Base-by-base conservation (phyloP, 2,329 filamentous ascomycete genomes). In the Sordariomycetes sp. region DNA sequence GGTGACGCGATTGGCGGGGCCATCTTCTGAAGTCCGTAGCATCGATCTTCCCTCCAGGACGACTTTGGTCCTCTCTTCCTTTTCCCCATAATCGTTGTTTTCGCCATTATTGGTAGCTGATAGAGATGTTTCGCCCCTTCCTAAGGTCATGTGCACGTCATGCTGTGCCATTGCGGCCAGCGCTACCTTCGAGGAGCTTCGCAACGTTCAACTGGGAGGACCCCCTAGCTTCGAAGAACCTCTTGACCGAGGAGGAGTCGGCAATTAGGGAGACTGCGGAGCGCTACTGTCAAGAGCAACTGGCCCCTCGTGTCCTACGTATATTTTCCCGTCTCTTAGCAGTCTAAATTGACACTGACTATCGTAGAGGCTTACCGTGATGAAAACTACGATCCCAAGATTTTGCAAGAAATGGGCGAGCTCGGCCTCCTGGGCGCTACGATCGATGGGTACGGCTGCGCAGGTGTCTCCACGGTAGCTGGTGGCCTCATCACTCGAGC, bases 261-360 rank as follows among this genome's bases (percentile, higher is more conserved):
- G 86, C 88, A 11, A 90, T 98, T 45, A 72, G 82, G 27, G 86
- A 95, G 49, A 94, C 86, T 6, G 90, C 90, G 21, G 84, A 94
- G 59, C 75, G 85, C 40, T 98, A 96, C 53, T 96, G 88, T 55
- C 90, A 96, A 58, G 88, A 96, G 55, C 75, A 76, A 39, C 69
- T 98, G 63, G 66, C 84, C 27, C 92, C 92, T 33, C 72, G 90
- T 43, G 82, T 98, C 33, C 69, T 95, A 39, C 81, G 88, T 94
- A 69, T 45, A 74, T 18, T 31, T 26, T 43, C 8, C 14, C 6
- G 24, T 16, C 15, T 17, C 10, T 15, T 21, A 14, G 14, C 15
- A 10, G 7, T 23, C 8, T 15, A 19, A 9, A 23, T n/a, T 11
- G 11, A 16, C 15, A 20, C 33, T 36, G 16, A 36, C 33, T 12